A percentile compares a stretch with the other conserved stretches of the same genome.
phyloP scores from a whole-genome alignment of 208 protist species.

The Leishmania gerbilli region DNA sequence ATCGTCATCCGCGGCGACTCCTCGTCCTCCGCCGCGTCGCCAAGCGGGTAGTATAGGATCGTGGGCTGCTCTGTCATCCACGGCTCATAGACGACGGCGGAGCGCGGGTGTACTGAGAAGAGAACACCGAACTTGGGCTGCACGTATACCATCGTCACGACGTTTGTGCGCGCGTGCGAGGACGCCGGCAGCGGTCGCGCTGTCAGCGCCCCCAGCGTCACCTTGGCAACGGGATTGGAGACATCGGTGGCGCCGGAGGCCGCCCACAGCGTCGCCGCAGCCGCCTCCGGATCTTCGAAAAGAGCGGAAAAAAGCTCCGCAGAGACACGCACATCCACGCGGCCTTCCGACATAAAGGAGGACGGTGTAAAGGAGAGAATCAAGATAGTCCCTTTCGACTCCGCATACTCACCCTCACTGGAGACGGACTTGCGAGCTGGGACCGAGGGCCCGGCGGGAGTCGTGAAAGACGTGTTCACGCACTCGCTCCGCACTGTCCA shows the following conservation, averaged over 20 bases:
- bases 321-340: conserved; percentile 10
- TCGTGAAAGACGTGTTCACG: not conserved
- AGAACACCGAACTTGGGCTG: conserved; percentile 48
- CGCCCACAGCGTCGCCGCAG: conserved; percentile 20
- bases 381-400: conserved; percentile 3
- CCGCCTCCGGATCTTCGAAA: conserved; percentile 10
- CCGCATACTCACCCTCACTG: not conserved
- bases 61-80: conserved; percentile 42
- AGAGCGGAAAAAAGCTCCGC: conserved; percentile 14
- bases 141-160: conserved; percentile 42
- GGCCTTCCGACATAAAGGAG: conserved; percentile 4
- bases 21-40: conserved; percentile 14
- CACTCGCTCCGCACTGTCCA: conserved; percentile 10
- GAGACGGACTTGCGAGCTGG: not conserved
- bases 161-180: conserved; percentile 17
- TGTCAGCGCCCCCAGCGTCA: conserved; percentile 10
- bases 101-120: conserved; percentile 47
- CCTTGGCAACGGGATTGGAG: conserved; percentile 9
- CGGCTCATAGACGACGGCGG: conserved; percentile 48
- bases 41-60: conserved; percentile 63
- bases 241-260: conserved; percentile 3
- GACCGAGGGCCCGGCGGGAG: not conserved
- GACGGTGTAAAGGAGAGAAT: conserved; percentile 17
- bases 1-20: conserved; percentile 30
- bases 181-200: conserved; percentile 10